Percentiles rank a stretch among this genome's conserved stretches.
phyloP scores from a whole-genome alignment of 805 yeast genomes.

The Hanseniaspora vineae region DNA sequence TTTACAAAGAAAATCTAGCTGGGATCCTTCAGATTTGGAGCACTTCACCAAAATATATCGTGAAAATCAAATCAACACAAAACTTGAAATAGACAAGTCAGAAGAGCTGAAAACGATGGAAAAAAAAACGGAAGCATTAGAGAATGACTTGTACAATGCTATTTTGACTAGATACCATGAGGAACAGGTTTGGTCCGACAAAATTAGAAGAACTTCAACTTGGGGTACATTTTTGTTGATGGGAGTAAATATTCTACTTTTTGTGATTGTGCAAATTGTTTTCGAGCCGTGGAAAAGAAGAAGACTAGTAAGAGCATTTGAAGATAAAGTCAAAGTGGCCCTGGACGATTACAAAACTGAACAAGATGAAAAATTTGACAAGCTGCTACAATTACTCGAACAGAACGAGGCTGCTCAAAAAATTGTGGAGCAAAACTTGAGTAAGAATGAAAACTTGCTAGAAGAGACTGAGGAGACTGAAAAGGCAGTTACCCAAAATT shows the following conservation, averaged over 20 bases:
- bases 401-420: conserved; percentile 1
- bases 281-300: conserved; percentile 92
- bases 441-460: not conserved
- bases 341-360: conserved; percentile 26
- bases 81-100: conserved; percentile 40
- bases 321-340: conserved; percentile 54
- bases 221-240: conserved; percentile 92
- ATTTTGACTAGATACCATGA: conserved; percentile 87
- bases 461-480: too few species aligned
- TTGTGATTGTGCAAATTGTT: conserved; percentile 69
- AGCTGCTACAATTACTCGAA: conserved; percentile 2
- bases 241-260: conserved; percentile 73
- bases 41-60: conserved; percentile 70
- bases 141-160: conserved; percentile 54
- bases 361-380: conserved; percentile 20
- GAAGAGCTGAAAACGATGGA: conserved; percentile 41
- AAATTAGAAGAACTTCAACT: conserved; percentile 83
- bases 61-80: conserved; percentile 65
- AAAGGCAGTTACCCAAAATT: too few species aligned
- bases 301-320: conserved; percentile 71
- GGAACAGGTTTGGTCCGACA: conserved; percentile 97
- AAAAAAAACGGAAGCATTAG: conserved; percentile 50
- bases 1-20: conserved; percentile 67
- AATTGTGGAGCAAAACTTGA: not conserved
- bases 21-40: conserved; percentile 74